A percentile compares a stretch with the other conserved stretches of the same genome.
Evolutionary conservation across 352 stramenopile species (phyloP).

Genomic region (Elongisporangium prolatum): DNA sequence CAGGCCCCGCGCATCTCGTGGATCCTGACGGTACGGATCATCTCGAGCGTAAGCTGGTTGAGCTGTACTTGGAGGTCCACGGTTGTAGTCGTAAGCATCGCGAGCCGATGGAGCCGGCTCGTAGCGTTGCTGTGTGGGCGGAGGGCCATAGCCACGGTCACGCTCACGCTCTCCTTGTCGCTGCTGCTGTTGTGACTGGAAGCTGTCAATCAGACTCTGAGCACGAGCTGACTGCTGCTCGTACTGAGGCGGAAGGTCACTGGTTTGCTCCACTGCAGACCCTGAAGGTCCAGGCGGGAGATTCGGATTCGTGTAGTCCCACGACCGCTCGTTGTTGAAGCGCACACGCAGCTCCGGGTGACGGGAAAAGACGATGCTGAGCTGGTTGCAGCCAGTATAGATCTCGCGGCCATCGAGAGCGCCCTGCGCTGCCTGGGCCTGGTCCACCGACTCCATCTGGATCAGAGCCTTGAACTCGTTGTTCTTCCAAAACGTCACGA

Average conservation of each 20-base stretch:
- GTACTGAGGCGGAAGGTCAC: background rate
- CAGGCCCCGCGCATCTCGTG: conserved; percentile 12
- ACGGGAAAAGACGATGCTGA: conserved; percentile 75
- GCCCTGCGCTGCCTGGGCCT: conserved; percentile 61
- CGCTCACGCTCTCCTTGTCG: conserved; percentile 11
- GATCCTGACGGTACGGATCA: conserved; percentile 16
- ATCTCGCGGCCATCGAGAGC: conserved; percentile 79
- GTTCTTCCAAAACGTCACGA: conserved; percentile 82
- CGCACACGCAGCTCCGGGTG: conserved; percentile 65
- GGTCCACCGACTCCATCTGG: conserved; percentile 71
- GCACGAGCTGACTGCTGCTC: conserved; percentile 1
- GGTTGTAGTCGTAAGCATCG: conserved; percentile 15
- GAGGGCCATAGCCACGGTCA: conserved; percentile 11
- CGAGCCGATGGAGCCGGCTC: background rate
- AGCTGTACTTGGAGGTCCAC: conserved; percentile 2
- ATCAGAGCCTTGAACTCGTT: conserved; percentile 79
- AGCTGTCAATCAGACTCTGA: conserved; percentile 5
- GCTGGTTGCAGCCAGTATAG: conserved; percentile 82
- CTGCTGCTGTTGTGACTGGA: conserved; percentile 6
- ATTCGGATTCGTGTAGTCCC: conserved; percentile 73
- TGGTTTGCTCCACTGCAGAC: background rate
- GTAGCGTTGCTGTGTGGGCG: conserved; percentile 5
- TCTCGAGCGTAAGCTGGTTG: conserved; percentile 11
- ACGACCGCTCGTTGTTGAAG: conserved; percentile 72
- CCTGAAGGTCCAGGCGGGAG: conserved; percentile 34